A percentile compares a stretch with the other conserved stretches of the same genome.
These are phyloP conservation scores for Chlamydomonas sp. DNA, from an alignment of 139 green algal species.

Conservation along the genomic window DNA sequence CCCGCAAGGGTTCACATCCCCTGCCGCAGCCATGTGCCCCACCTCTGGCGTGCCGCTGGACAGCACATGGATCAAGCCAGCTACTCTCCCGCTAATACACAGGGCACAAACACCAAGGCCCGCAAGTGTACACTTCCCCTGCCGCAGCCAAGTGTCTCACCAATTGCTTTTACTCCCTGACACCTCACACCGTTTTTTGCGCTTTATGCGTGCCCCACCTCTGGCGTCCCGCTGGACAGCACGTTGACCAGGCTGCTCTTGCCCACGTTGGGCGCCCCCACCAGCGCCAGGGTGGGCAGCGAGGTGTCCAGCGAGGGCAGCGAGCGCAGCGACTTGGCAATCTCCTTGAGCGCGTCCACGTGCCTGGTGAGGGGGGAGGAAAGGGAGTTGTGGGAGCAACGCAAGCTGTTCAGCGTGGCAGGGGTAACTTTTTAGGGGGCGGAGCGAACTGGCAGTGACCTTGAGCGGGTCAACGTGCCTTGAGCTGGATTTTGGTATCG, in stretches of 20 bases:
- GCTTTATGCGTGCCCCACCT: not conserved
- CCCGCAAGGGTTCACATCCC: too few relatives aligned
- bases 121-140: too few relatives aligned
- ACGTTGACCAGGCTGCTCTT: conserved; percentile 92
- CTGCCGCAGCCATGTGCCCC: not conserved
- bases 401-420: not conserved
- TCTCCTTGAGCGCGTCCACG: conserved; percentile 35
- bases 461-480: too few relatives aligned
- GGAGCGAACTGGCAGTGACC: too few relatives aligned
- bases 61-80: conserved; percentile 52
- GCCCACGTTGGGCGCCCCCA: conserved; percentile 93
- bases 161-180: conserved; percentile 15
- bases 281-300: conserved; percentile 83
- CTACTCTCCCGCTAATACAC: too few relatives aligned
- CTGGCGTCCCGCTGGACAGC: conserved; percentile 79
- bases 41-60: conserved; percentile 58
- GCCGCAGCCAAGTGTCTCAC: not conserved
- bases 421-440: not conserved
- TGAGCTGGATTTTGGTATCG: too few relatives aligned
- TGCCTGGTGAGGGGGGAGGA: not conserved
- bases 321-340: conserved; percentile 77
- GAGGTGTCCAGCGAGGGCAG: conserved; percentile 89
- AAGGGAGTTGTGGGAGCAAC: not conserved
- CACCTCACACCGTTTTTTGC: too few relatives aligned
- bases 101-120: too few relatives aligned